Conservation (phyloP, 1,284 basidiomycete species). For the Ceratobasidium sp. region DNA sequence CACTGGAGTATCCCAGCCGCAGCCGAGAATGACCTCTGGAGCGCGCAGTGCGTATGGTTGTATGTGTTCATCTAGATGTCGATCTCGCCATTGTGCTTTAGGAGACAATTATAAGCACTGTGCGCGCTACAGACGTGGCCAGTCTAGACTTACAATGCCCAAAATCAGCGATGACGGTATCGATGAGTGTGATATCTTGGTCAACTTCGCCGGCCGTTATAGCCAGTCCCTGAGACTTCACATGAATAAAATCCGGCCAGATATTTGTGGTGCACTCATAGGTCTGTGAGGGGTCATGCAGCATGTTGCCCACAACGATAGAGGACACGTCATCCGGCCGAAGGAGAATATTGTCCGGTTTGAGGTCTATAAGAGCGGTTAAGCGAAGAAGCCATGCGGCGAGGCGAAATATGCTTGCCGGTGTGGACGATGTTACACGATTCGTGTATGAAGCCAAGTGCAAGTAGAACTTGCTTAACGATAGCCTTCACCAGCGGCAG, state of each 20-base stretch:
- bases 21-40: too few relatives aligned
- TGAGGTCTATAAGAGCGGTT: constrained; percentile 57
- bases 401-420: constrained; percentile 46
- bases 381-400: neutral
- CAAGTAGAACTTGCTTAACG: constrained; percentile 63
- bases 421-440: constrained; percentile 61
- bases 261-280: constrained; percentile 1
- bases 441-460: constrained; percentile 65
- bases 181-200: neutral
- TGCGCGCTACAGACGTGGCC: too few relatives aligned
- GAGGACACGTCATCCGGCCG: constrained; percentile 38
- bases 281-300: neutral
- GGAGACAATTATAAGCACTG: too few relatives aligned
- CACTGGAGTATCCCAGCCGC: too few relatives aligned
- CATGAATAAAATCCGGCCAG: neutral
- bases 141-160: constrained; percentile 12
- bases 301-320: constrained; percentile 47
- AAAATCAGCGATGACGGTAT: constrained; percentile 3
- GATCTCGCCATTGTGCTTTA: too few relatives aligned
- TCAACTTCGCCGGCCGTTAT: neutral
- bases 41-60: too few relatives aligned
- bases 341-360: constrained; percentile 66
- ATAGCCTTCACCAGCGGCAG: constrained; percentile 64
- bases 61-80: too few relatives aligned
- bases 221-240: neutral